Evolutionary conservation across 2,329 filamentous ascomycete species (phyloP).

Genomic region (Exophiala sideris): DNA sequence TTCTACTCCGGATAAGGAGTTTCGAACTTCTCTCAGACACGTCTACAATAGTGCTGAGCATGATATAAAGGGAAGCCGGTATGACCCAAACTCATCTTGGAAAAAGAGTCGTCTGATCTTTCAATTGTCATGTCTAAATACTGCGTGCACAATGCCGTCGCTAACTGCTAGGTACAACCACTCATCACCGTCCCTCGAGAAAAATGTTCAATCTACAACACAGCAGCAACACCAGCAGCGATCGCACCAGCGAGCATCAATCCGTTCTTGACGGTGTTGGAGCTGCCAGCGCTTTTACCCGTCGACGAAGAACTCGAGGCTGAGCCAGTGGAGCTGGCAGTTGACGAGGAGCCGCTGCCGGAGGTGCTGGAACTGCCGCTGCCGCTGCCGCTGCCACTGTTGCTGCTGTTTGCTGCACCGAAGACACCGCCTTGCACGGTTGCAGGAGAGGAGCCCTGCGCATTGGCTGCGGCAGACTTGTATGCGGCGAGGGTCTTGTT

Average conservation of each 20-base stretch:
- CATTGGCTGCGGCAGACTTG: constrained; percentile 20
- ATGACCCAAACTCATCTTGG: no score
- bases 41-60: no score
- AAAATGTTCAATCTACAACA: constrained; percentile 6
- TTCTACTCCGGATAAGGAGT: no score
- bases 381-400: neutral
- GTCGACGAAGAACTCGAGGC: constrained; percentile 1
- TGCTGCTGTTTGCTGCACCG: constrained; percentile 9
- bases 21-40: no score
- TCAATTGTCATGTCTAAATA: no score
- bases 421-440: constrained; percentile 22
- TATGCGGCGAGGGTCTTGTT: constrained; percentile 24
- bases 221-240: constrained; percentile 18
- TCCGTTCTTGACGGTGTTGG: constrained; percentile 10
- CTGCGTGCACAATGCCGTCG: no score
- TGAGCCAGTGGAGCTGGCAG: neutral
- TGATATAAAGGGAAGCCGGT: no score
- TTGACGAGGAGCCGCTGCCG: neutral
- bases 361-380: constrained; percentile 1
- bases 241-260: constrained; percentile 18
- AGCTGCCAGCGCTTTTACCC: neutral
- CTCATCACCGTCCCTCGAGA: no score
- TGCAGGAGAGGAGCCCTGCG: constrained; percentile 12
- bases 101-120: no score
- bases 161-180: no score